Base-by-base conservation (phyloP, 805 yeast species). In the Metschnikowia gruessii region DNA sequence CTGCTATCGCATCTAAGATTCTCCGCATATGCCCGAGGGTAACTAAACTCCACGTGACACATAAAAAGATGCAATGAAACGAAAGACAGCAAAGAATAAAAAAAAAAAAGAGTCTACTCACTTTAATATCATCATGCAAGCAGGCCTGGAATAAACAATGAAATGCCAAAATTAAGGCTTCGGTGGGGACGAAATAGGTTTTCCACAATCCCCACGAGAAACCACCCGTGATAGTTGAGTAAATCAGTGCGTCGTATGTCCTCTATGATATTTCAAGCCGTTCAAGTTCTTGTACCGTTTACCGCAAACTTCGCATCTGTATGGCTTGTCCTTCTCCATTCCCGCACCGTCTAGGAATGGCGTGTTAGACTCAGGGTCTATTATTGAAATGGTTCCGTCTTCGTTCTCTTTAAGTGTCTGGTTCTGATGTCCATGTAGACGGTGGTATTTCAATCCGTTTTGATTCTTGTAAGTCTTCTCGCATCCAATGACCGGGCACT, bases 401-500 rank as follows among this genome's bases (percentile, higher is more conserved):
- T 90, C 86, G 62, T 92, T 92, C 57, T 85, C 87, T 60, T 88
- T 85, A 47, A 92, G 70, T 31, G 88, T 89, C 68, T 92, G 99
- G 63, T 92, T 91, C 68, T 91, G 97, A 69, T 92, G 99, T 34
- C 99, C 99, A 65, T 92, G 99, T 48, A 86, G 72, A 54, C 96
- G 79, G 69, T 94, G 99, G 68, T 94, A 94, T 66, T 94, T 94
- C 62, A 94, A 76, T 15, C 99, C 99, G 63, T 94, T 94, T 70
- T 94, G 99, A 67, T 94, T 94, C 72, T 94, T 94, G 68, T 94
- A 94, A 24, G 92, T 91, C 74, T 94, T 94, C 58, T 91, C 97
- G 68, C 99, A 94, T 7, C 99, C 99, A 60, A 90, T 87, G 37
- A 94, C 99, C 0, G 98, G 99, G 71, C 99, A 94, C 65, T 86